Base-by-base conservation (phyloP, 495 filamentous ascomycete genomes). In the Astrocystis sublimbata region DNA sequence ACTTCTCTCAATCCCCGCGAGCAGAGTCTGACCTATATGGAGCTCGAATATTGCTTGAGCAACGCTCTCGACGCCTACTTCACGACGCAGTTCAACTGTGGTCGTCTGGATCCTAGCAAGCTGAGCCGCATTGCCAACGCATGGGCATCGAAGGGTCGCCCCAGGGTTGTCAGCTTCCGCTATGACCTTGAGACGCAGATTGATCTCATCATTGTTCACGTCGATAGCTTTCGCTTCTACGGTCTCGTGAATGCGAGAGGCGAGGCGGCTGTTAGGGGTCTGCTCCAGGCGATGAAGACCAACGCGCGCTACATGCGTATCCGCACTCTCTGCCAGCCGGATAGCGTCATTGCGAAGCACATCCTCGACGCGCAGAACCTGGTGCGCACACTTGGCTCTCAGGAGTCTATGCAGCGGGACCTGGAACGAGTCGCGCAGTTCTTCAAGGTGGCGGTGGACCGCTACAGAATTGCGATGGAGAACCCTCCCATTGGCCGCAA, bases 111-210 rank as follows among this genome's bases (percentile, higher is more conserved):
- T 6, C 21, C 67, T 0, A 68, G 70, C 47, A 71, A 75, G 31
- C 68, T 71, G n/a, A 70, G 66, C 30, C 69, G 66, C 35, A 65
- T 77, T 12, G 66, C 73, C 1, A 77, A 80, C 23, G 56, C 41
- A 2, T 82, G 78, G 79, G 60, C 62, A 28, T 68, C 72, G 26
- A 72, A 76, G 63, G 79, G 79, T 47, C 76, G 75, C 0, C 78
- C 76, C 1, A 71, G 67, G 26, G 78, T 81, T 6, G 60, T 76
- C 36, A 70, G 74, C 12, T 81, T 80, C 68, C 76, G 77, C 8
- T 82, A 78, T 49, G 79, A 82, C 30, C 56, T 81, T 6, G 79
- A 82, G 68, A 82, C 79, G 0, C 79, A 82, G 67, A 57, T 82
- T 23, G 78, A 79, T 0, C 68, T 82, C 24, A 63, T 80, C 13